Evolutionary conservation across 2,329 filamentous ascomycete genomes (phyloP).

Genomic region (Sporothrix dimorphospora): DNA sequence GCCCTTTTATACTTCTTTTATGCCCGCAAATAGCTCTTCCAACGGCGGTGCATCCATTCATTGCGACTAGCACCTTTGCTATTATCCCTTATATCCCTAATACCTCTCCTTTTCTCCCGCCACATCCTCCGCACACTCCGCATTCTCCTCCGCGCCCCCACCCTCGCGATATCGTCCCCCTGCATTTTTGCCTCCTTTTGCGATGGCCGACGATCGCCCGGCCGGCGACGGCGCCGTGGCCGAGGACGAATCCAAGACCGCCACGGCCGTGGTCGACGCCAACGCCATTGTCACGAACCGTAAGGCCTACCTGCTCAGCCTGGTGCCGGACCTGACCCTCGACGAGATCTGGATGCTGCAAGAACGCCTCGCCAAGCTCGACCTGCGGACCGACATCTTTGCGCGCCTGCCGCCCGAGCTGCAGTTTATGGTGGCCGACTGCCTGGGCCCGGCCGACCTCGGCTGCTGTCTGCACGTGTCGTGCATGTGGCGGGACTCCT

Average conservation of each 20-base stretch:
- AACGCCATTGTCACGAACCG: not conserved
- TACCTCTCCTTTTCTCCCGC: not conserved
- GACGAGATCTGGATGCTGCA: slow-evolving; percentile 34
- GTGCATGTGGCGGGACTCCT: slow-evolving; percentile 25
- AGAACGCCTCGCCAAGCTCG: slow-evolving; percentile 26
- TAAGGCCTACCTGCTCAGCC: slow-evolving; percentile 26
- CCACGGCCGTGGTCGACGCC: not conserved
- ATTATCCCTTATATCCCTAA: not conserved
- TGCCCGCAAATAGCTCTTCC: not conserved
- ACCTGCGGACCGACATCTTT: slow-evolving; percentile 33
- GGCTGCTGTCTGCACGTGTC: slow-evolving; percentile 34
- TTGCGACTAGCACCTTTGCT: not conserved
- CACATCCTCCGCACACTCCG: not conserved
- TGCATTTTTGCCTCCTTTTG: not conserved
- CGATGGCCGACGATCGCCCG: slow-evolving; percentile 19
- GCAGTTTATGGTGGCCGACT: slow-evolving; percentile 30
- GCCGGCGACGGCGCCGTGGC: slow-evolving; percentile 10
- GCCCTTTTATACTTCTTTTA: not conserved
- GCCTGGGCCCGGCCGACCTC: slow-evolving; percentile 31
- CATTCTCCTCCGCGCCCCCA: not conserved
- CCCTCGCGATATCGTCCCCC: not conserved
- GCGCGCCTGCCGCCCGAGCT: slow-evolving; percentile 33
- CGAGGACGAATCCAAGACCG: not conserved
- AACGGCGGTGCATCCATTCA: slow-evolving; percentile 5
- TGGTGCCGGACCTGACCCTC: slow-evolving; percentile 27